Evolutionary conservation across 208 protist species (phyloP).

Genomic region (Wallacemonas sp.): DNA sequence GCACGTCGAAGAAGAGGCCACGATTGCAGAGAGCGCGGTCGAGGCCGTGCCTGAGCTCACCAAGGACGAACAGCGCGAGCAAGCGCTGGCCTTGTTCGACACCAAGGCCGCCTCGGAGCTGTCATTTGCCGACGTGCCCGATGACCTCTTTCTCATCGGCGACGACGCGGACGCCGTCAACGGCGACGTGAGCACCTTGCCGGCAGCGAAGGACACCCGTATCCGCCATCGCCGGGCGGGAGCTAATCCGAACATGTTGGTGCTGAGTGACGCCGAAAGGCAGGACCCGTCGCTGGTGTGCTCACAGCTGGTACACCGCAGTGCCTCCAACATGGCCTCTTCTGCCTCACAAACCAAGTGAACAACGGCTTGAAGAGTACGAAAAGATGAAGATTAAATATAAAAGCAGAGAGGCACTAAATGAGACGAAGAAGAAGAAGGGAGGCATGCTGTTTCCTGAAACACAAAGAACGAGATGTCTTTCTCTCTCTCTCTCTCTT

Average conservation of each 20-base stretch:
- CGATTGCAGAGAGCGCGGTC: slow-evolving; percentile 1
- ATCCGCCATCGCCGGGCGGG: neutral
- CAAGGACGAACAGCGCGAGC: slow-evolving; percentile 33
- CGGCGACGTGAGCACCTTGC: neutral
- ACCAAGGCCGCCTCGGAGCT: slow-evolving; percentile 16
- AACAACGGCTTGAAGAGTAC: neutral
- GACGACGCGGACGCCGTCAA: neutral
- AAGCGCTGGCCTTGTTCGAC: slow-evolving; percentile 22
- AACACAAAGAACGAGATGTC: no score
- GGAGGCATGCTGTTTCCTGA: neutral
- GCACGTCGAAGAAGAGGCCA: neutral
- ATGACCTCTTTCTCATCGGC: slow-evolving; percentile 22
- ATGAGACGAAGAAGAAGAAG: no score
- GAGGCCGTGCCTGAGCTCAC: neutral
- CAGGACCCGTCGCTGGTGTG: slow-evolving; percentile 22
- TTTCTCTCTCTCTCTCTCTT: no score
- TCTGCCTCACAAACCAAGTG: neutral
- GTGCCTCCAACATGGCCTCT: slow-evolving; percentile 32
- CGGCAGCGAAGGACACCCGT: neutral
- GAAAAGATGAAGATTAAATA: neutral
- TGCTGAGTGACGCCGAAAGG: neutral
- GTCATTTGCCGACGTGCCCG: slow-evolving; percentile 35
- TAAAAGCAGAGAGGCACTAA: neutral
- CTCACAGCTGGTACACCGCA: slow-evolving; percentile 62
- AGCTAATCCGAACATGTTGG: neutral